Evolutionary conservation across 192 early-diverging fungal genomes (phyloP).

Genomic region (Funneliformis geosporum): DNA sequence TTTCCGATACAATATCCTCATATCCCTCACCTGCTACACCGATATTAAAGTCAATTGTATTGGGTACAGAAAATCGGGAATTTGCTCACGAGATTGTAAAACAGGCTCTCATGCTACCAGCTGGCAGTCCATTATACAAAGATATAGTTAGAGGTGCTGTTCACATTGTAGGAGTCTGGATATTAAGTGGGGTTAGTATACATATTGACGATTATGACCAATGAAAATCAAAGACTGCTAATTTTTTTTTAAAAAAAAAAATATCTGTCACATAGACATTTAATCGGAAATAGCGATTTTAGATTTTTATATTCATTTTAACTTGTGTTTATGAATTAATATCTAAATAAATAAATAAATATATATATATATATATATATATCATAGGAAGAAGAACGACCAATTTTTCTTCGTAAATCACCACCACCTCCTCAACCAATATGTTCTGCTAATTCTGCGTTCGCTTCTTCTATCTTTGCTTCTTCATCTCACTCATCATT

Average conservation of each 20-base stretch:
- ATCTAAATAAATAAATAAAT: neutral
- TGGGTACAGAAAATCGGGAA: conserved; percentile 61
- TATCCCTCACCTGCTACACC: conserved; percentile 60
- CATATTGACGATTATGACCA: neutral
- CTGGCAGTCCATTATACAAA: conserved; percentile 53
- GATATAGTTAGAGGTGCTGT: conserved; percentile 67
- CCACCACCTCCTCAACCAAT: conserved; percentile 5
- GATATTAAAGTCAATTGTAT: conserved; percentile 61
- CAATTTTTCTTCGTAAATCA: conserved; percentile 58
- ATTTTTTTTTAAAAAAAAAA: neutral
- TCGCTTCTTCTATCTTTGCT: conserved; percentile 22
- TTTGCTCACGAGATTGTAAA: conserved; percentile 76
- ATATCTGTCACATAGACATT: too few species aligned
- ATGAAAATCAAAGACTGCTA: neutral
- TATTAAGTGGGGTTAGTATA: conserved; percentile 45
- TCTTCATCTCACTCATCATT: conserved; percentile 20
- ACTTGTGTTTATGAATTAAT: neutral
- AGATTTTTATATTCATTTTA: neutral
- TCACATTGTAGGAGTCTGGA: conserved; percentile 69
- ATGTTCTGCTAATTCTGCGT: neutral
- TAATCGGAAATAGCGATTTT: neutral
- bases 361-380: neutral
- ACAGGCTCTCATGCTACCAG: conserved; percentile 70
- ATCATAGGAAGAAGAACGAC: conserved; percentile 70
- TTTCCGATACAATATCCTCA: conserved; percentile 36